These are phyloP conservation scores for Silene conica DNA, from an alignment of 148 eudicot genomes.

Conservation along the genomic window DNA sequence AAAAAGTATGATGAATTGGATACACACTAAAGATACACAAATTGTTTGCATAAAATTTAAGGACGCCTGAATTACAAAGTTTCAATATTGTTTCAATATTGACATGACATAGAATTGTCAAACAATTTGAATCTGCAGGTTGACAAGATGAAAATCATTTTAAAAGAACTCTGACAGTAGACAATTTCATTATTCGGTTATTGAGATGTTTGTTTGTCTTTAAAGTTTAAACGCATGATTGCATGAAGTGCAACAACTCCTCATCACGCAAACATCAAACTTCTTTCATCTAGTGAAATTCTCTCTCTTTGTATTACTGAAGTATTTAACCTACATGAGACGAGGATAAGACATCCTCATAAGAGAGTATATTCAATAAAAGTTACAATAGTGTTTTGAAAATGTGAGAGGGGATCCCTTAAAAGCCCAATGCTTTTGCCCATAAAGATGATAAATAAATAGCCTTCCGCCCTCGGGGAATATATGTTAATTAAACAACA, in stretches of 20 bases:
- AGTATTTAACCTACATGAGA: no score
- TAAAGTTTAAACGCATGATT: no score
- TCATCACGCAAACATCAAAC: background rate
- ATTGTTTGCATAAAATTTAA: background rate
- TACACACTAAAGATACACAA: background rate
- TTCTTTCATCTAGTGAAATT: background rate
- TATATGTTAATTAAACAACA: no score
- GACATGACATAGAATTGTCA: background rate
- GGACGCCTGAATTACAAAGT: background rate
- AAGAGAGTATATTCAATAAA: no score
- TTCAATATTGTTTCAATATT: background rate
- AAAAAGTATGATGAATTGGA: background rate
- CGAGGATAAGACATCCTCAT: no score
- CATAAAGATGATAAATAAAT: no score
- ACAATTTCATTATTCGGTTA: background rate
- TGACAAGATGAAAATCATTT: conserved; percentile 5
- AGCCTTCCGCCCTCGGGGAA: no score
- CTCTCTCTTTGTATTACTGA: no score
- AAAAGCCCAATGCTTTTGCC: no score
- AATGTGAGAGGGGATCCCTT: no score
- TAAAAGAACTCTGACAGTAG: background rate
- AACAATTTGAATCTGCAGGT: background rate
- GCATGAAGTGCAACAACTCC: conserved; percentile 2
- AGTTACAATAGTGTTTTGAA: no score
- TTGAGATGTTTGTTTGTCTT: background rate